Evolutionary conservation across 345 rosid genomes (phyloP), one percentile per base, ranked within the genome.

Genomic region (Melastoma malabathricum): DNA sequence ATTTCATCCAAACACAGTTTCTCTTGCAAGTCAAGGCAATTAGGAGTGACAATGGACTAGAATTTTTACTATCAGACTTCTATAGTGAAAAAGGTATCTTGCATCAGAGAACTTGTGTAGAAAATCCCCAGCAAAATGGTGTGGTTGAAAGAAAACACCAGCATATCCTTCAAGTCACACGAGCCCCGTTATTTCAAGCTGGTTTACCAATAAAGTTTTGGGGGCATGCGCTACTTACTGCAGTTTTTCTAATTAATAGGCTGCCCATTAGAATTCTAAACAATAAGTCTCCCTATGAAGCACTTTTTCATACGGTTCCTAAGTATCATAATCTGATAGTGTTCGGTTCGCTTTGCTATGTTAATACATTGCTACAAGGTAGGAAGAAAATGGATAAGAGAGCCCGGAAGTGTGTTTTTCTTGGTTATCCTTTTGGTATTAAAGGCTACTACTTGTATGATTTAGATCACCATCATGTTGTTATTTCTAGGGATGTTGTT

Each of bases 121-220:
- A 38, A 1, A 61, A 59, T 3, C 59, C 45, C 1, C 52, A 57
- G 43, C 45, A 67, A 29, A 67, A 61, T 47, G 45, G 63, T 12
- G 5, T 15, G 0, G 46, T 20, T 0, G 59, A 61, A 15, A 15
- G 59, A 10, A 66, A 66, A 6, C 61, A 60, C 16, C 10, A 17
- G 0, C 52, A 66, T 17, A 25, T 67, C 6, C 25, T 67, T 0
- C 34, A 67, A 5, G 48, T 61, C 1, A 46, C 51, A 2, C 0
- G 48, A 43, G 56, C 56, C 2, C 15, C 61, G 0, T 27, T 10
- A 0, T 51, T 61, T 12, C 51, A 43, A 41, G 49, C 41, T 5
- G 34, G 17, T 1, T 3, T 60, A 0, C 48, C 71, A 0, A 15
- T 27, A 0, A 5, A 20, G 1, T 48, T 51, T 15, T 54, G 43